Evolutionary conservation across 768 basidiomycete genomes (phyloP).

Genomic region (Porphyrellus cyaneotinctus): DNA sequence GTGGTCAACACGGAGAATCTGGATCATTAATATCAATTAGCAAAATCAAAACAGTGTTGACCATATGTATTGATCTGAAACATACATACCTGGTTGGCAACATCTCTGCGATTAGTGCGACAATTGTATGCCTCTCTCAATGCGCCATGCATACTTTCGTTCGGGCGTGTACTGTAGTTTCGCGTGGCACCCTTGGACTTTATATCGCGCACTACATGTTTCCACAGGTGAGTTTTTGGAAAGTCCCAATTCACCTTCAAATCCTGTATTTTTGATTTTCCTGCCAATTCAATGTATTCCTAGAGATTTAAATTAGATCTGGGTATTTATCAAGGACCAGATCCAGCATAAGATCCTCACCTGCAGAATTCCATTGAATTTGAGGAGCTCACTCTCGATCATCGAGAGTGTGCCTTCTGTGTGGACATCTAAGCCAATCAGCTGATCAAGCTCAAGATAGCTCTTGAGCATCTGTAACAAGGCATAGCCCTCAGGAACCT

Average conservation of each 20-base stretch:
- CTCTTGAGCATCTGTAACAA: not conserved
- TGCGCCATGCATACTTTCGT: conserved; percentile 23
- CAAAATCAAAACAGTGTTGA: too few relatives aligned
- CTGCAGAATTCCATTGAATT: not conserved
- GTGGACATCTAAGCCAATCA: not conserved
- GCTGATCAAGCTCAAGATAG: not conserved
- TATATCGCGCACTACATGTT: conserved; percentile 34
- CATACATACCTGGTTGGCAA: not conserved
- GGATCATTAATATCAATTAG: too few relatives aligned
- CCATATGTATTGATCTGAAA: too few relatives aligned
- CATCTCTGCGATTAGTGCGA: not conserved
- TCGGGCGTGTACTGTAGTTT: conserved; percentile 33
- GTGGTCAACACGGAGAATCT: conserved; percentile 15
- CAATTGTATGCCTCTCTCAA: not conserved
- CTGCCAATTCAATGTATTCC: not conserved
- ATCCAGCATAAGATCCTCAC: not conserved
- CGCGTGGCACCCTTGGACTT: conserved; percentile 26
- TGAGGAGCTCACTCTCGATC: not conserved
- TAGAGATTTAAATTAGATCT: not conserved
- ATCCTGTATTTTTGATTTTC: too few relatives aligned
- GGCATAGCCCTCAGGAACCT: not conserved
- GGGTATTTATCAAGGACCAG: not conserved
- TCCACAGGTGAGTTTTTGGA: conserved; percentile 33
- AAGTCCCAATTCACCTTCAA: conserved; percentile 27
- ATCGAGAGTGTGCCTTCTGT: not conserved